Conservation (phyloP, 2,329 filamentous ascomycete genomes). For the Cladosporium sp. region DNA sequence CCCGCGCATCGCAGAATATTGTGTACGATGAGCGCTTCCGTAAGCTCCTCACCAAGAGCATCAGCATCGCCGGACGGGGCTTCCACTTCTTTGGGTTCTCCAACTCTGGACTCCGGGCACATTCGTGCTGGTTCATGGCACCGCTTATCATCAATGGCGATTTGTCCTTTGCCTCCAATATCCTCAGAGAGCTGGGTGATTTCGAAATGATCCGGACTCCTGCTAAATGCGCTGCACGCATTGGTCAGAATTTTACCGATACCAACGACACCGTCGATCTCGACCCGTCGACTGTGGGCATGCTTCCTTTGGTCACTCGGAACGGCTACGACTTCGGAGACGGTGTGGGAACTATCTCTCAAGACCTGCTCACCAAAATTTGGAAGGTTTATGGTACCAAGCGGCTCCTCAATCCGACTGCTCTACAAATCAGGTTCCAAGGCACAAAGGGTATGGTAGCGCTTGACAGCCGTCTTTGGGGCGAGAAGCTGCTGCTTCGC, state of each 20-base stretch:
- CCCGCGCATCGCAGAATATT: conserved; percentile 40
- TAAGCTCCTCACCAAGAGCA: conserved; percentile 50
- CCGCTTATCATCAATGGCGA: conserved; percentile 28
- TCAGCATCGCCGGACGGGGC: conserved; percentile 56
- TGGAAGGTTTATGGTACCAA: conserved; percentile 49
- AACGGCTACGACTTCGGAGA: conserved; percentile 65
- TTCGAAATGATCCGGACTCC: conserved; percentile 48
- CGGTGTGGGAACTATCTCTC: conserved; percentile 64
- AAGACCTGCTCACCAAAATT: conserved; percentile 52
- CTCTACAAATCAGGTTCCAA: conserved; percentile 68
- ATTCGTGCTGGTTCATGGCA: conserved; percentile 63
- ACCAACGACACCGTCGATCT: conserved; percentile 59
- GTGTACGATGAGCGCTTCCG: conserved; percentile 57
- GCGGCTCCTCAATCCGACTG: conserved; percentile 49
- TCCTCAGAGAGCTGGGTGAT: conserved; percentile 44
- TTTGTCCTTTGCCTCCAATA: conserved; percentile 30
- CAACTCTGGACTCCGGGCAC: conserved; percentile 67
- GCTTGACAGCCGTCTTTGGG: conserved; percentile 56
- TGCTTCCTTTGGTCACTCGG: conserved; percentile 49
- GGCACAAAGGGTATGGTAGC: conserved; percentile 74
- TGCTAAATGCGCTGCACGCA: conserved; percentile 54
- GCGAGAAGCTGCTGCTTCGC: conserved; percentile 56
- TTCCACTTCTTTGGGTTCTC: conserved; percentile 72
- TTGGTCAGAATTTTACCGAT: conserved; percentile 66
- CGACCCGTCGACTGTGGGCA: conserved; percentile 25